phyloP scores from a whole-genome alignment of 163 green algal genomes.

The Scenedesmus sp. region DNA sequence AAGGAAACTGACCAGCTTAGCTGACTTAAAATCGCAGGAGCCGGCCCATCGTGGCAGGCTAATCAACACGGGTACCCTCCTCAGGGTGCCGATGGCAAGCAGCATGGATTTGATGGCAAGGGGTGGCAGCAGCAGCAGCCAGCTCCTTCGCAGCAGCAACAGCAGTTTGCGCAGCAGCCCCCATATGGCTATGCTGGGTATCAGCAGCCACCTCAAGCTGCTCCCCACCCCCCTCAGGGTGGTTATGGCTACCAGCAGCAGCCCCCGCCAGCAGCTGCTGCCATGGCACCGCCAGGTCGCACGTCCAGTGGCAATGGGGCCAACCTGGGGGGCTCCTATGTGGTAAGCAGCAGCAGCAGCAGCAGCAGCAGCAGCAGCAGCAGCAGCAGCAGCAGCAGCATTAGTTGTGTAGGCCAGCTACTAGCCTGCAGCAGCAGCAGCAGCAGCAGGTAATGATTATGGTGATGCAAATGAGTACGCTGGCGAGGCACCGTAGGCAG shows the following conservation, averaged over 20 bases:
- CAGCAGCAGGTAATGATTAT: neutral
- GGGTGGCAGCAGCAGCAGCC: conserved; percentile 11
- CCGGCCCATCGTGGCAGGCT: neutral
- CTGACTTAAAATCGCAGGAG: neutral
- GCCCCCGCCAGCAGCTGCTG: conserved; percentile 7
- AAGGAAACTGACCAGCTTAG: neutral
- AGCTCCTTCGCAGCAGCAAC: neutral
- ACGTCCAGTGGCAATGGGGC: neutral
- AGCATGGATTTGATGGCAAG: neutral
- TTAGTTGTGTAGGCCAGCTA: no score
- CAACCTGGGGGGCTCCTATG: conserved; percentile 16
- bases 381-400: neutral
- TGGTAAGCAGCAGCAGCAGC: neutral
- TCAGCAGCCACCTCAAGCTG: conserved; percentile 10
- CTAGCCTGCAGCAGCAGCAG: neutral
- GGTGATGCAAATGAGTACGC: neutral
- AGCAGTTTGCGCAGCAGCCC: conserved; percentile 1
- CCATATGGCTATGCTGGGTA: conserved; percentile 23
- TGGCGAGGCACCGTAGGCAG: neutral
- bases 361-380: no score
- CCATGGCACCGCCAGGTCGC: neutral
- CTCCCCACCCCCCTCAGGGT: conserved; percentile 17
- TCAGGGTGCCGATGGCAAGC: neutral
- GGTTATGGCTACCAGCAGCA: conserved; percentile 20
- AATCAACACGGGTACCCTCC: neutral